Conservation (phyloP, 2,329 filamentous ascomycete genomes). For the Talaromyces atroroseus region DNA sequence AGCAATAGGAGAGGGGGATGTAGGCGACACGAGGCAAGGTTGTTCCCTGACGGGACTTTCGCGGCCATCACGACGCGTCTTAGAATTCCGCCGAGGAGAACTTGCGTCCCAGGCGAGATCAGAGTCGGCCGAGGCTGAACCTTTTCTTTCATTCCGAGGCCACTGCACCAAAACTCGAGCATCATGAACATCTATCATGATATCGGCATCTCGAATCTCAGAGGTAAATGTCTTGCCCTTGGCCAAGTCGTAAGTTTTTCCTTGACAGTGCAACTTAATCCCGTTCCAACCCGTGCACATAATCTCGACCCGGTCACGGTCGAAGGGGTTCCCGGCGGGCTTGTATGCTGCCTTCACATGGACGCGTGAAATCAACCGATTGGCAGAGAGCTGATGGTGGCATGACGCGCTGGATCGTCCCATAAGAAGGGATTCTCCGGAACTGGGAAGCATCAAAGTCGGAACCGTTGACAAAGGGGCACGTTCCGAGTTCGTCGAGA, state of each 20-base stretch:
- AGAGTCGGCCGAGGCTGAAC: slow-evolving; percentile 49
- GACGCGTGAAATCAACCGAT: slow-evolving; percentile 85
- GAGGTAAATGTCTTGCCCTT: slow-evolving; percentile 89
- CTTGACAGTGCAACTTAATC: slow-evolving; percentile 84
- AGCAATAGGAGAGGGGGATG: slow-evolving; percentile 62
- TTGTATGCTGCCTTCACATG: slow-evolving; percentile 87
- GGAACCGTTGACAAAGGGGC: slow-evolving; percentile 77
- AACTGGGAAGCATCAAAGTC: slow-evolving; percentile 71
- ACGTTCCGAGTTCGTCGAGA: slow-evolving; percentile 60
- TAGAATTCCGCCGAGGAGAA: slow-evolving; percentile 32
- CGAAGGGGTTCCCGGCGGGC: slow-evolving; percentile 59
- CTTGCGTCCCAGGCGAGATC: slow-evolving; percentile 66
- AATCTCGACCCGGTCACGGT: slow-evolving; percentile 76
- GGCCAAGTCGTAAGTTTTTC: slow-evolving; percentile 73
- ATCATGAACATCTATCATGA: slow-evolving; percentile 94
- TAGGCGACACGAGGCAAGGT: slow-evolving; percentile 64
- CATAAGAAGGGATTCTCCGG: slow-evolving; percentile 78
- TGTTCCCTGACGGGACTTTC: slow-evolving; percentile 53
- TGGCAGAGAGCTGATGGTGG: slow-evolving; percentile 89
- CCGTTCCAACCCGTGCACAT: slow-evolving; percentile 96
- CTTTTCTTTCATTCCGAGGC: slow-evolving; percentile 59
- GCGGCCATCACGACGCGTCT: slow-evolving; percentile 24
- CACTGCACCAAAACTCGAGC: slow-evolving; percentile 83
- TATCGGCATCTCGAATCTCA: slow-evolving; percentile 78
- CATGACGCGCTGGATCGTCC: slow-evolving; percentile 91